Evolutionary conservation across 2,329 filamentous ascomycete genomes (phyloP).

Genomic region (Sporothrix humicola): DNA sequence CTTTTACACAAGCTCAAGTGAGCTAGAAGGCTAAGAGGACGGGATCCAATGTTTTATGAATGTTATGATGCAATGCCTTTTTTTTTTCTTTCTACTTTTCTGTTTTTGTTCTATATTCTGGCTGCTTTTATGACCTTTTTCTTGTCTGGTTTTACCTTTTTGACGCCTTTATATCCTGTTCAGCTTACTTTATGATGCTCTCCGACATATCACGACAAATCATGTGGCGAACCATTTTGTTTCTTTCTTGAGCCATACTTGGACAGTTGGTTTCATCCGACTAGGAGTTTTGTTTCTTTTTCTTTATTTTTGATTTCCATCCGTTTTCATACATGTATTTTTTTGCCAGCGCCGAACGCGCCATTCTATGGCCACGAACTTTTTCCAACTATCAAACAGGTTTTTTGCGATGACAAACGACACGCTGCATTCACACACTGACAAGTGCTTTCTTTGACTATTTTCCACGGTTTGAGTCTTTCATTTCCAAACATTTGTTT

Average conservation of each 20-base stretch:
- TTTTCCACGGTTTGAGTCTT: not conserved
- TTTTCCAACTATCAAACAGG: not conserved
- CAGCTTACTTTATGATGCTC: slow-evolving; percentile 25
- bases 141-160: not conserved
- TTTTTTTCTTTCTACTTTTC: not conserved
- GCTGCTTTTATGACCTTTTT: not conserved
- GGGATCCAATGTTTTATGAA: not conserved
- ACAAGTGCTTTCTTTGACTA: not conserved
- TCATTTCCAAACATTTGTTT: not conserved
- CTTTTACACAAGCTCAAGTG: slow-evolving; percentile 39
- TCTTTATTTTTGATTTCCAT: not conserved
- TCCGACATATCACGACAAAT: slow-evolving; percentile 26
- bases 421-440: not conserved
- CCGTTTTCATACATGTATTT: not conserved
- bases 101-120: not conserved
- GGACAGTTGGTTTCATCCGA: not conserved
- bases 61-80: slow-evolving; percentile 25
- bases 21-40: not conserved
- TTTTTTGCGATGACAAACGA: slow-evolving; percentile 1
- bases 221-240: not conserved
- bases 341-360: slow-evolving; percentile 4
- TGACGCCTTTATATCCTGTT: slow-evolving; percentile 6
- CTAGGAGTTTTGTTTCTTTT: slow-evolving; percentile 16
- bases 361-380: not conserved
- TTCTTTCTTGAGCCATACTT: not conserved